phyloP scores from a whole-genome alignment of 768 basidiomycete species.

The Pulveroboletus frians region DNA sequence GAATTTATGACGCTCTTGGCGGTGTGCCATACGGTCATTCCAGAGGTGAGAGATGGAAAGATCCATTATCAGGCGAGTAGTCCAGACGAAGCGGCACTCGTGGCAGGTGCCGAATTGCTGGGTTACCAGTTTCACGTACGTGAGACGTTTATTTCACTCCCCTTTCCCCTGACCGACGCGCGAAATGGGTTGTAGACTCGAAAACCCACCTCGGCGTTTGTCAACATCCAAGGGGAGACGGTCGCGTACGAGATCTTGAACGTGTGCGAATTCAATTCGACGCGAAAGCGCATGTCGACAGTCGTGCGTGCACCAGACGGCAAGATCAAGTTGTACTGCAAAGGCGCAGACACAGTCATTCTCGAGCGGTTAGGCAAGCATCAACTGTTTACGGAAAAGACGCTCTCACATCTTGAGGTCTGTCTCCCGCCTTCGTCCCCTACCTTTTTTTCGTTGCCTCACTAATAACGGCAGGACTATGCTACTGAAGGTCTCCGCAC shows the following conservation, averaged over 20 bases:
- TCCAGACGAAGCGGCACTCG: conserved; percentile 96
- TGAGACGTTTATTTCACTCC: conserved; percentile 5
- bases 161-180: neutral
- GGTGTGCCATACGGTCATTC: conserved; percentile 98
- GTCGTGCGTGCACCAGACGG: conserved; percentile 84
- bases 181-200: conserved; percentile 56
- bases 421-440: conserved; percentile 2
- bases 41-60: conserved; percentile 85
- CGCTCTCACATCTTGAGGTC: conserved; percentile 87
- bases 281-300: conserved; percentile 97
- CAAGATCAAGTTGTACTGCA: conserved; percentile 90
- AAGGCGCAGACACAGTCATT: conserved; percentile 98
- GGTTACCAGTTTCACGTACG: conserved; percentile 93
- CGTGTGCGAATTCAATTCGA: conserved; percentile 98
- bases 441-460: neutral
- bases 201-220: conserved; percentile 93
- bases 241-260: conserved; percentile 90
- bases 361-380: conserved; percentile 84
- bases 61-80: conserved; percentile 93
- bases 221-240: conserved; percentile 66
- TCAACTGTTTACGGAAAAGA: conserved; percentile 81
- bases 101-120: conserved; percentile 86
- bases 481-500: conserved; percentile 96
- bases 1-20: conserved; percentile 83
- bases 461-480: conserved; percentile 60